Conservation (phyloP, 2,329 filamentous ascomycete species). For the Pseudogymnoascus sp. region DNA sequence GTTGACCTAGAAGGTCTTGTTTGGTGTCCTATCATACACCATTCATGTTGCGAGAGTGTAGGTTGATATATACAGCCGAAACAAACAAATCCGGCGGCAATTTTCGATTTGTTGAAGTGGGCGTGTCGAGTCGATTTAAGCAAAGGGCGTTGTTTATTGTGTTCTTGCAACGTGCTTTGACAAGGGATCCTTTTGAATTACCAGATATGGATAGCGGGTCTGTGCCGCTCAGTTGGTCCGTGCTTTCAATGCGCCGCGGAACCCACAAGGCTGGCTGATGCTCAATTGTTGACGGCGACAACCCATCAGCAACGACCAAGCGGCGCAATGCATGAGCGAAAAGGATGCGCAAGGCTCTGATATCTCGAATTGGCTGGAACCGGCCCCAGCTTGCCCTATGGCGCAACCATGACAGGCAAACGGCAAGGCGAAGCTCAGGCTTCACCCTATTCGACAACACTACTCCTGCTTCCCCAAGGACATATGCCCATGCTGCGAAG, state of each 20-base stretch:
- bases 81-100: background rate
- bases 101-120: background rate
- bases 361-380: constrained; percentile 5
- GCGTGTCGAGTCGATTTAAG: background rate
- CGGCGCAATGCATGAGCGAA: constrained; percentile 4
- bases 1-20: constrained; percentile 1
- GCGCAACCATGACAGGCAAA: background rate
- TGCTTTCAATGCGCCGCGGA: background rate
- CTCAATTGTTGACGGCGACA: constrained; percentile 1
- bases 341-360: constrained; percentile 6
- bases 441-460: background rate
- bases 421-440: background rate
- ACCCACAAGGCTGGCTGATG: background rate
- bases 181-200: background rate
- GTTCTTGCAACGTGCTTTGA: constrained; percentile 1
- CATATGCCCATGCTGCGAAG: constrained; percentile 11
- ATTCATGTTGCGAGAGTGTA: constrained; percentile 7
- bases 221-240: constrained; percentile 3
- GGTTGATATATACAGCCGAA: background rate
- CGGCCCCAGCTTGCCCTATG: background rate
- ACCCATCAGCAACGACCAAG: background rate
- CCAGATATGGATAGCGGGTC: constrained; percentile 6
- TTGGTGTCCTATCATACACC: background rate
- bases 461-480: background rate
- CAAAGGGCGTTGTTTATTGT: background rate